Base-by-base conservation (phyloP, 345 rosid genomes). In the Ceriops decandra region DNA sequence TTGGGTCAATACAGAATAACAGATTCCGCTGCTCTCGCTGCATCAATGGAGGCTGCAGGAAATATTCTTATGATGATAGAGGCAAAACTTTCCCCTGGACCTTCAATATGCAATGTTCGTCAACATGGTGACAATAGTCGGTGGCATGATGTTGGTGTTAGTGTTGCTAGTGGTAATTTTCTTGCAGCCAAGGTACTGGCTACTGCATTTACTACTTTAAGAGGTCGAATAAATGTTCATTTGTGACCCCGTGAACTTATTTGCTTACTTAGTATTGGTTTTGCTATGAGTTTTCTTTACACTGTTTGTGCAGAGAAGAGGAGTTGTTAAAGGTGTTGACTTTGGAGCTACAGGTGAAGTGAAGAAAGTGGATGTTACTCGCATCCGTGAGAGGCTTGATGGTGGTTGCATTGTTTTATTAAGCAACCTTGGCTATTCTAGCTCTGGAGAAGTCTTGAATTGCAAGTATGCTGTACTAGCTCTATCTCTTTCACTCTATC, bases 321-420 rank as follows among this genome's bases (percentile, higher is more conserved):
- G 98, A 75, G 95, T 91, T 78, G 89, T 93, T 69, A 84, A 85
- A 24, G 97, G 98, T 71, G 87, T 93, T 78, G 96, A 93, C 79
- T 91, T 84, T 85, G 98, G 95, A 78, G 90, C 97, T 58, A 93
- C 98, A 0, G 98, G 98, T 72, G 91, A 85, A 85, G 97, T 93
- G 69, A 93, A 93, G 84, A 91, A 88, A 78, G 88, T 91, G 64
- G 97, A 93, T 68, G 92, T 88, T 33, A 70, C 77, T 77, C 90
- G 95, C 67, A 88, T 93, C 78, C 79, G 88, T 4, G 90, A 93
- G 80, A 86, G 98, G 78, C 97, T 91, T 77, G 93, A 91, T 74
- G 77, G 86, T 76, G 93, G 91, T 69, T 89, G 95, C 72, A 79
- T 93, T 54, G 95, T 89, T 68, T 69, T 89, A 66, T 64, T 93